Conservation (phyloP, 192 early-diverging fungal species). For the Entophlyctis helioformis region DNA sequence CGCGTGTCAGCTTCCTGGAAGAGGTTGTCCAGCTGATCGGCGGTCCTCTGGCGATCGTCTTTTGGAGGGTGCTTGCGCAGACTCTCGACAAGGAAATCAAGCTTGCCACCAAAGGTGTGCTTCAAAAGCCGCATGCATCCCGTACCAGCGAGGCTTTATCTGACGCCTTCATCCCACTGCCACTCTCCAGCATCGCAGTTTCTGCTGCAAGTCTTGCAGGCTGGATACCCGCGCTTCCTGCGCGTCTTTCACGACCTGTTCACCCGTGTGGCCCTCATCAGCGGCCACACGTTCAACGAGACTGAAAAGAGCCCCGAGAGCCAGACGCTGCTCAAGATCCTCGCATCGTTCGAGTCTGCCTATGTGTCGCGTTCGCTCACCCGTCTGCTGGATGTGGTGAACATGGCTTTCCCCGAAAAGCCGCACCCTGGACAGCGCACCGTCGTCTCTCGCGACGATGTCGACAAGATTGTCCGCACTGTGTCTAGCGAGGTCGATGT, state of each 20-base stretch:
- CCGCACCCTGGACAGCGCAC: constrained; percentile 5
- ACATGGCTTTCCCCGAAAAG: constrained; percentile 42
- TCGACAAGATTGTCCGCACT: constrained; percentile 38
- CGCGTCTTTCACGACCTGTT: constrained; percentile 37
- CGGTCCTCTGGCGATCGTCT: background rate
- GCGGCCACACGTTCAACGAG: background rate
- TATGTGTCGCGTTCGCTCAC: constrained; percentile 44
- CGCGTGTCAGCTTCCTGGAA: constrained; percentile 27
- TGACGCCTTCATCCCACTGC: no score
- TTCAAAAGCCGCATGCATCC: no score
- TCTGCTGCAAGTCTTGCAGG: constrained; percentile 29
- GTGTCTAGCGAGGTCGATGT: constrained; percentile 52
- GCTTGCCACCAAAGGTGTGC: no score
- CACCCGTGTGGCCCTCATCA: constrained; percentile 18
- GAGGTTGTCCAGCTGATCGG: no score
- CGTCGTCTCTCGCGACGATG: constrained; percentile 32
- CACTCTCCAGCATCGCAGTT: constrained; percentile 12
- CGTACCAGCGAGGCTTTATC: no score
- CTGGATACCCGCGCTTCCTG: constrained; percentile 36
- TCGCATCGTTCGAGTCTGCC: constrained; percentile 30
- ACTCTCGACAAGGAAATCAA: constrained; percentile 6
- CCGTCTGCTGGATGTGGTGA: constrained; percentile 52
- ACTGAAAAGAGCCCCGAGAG: constrained; percentile 5
- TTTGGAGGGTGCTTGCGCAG: constrained; percentile 4
- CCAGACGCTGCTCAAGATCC: constrained; percentile 13